A percentile compares a stretch with the other conserved stretches of the same genome.
phyloP scores from a whole-genome alignment of 2,329 filamentous ascomycete genomes.

The Colletotrichum coccodes region DNA sequence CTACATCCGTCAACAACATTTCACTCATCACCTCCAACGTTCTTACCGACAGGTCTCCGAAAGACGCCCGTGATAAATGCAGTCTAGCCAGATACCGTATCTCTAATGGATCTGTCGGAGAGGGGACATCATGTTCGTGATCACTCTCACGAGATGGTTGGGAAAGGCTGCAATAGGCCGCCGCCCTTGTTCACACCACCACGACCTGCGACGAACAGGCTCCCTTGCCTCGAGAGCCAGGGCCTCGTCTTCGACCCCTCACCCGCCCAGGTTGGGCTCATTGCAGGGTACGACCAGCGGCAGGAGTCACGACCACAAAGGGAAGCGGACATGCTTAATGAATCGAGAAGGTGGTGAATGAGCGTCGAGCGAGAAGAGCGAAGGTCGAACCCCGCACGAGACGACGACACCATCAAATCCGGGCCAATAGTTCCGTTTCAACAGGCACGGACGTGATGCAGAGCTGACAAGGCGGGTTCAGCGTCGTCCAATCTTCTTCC shows the following conservation, averaged over 20 bases:
- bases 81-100: background rate
- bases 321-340: background rate
- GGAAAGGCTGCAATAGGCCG: constrained; percentile 7
- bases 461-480: constrained; percentile 3
- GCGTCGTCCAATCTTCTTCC: constrained; percentile 16
- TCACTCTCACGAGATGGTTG: constrained; percentile 4
- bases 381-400: constrained; percentile 19
- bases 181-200: constrained; percentile 1
- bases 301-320: constrained; percentile 1
- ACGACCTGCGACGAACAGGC: background rate
- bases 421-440: constrained; percentile 30
- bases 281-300: constrained; percentile 5
- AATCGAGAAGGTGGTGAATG: constrained; percentile 10
- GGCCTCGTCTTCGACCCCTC: background rate
- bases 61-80: constrained; percentile 1
- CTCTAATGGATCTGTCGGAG: constrained; percentile 1
- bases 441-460: background rate
- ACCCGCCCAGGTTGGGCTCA: background rate
- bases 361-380: background rate
- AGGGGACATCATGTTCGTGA: constrained; percentile 12
- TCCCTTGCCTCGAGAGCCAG: background rate
- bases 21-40: background rate
- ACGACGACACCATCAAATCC: constrained; percentile 14
- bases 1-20: background rate
- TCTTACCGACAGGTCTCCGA: constrained; percentile 32